Percentiles rank a stretch among this genome's conserved stretches.
These are phyloP conservation scores for Aspergillus avenaceus DNA, from an alignment of 495 filamentous ascomycete species.

Conservation along the genomic window DNA sequence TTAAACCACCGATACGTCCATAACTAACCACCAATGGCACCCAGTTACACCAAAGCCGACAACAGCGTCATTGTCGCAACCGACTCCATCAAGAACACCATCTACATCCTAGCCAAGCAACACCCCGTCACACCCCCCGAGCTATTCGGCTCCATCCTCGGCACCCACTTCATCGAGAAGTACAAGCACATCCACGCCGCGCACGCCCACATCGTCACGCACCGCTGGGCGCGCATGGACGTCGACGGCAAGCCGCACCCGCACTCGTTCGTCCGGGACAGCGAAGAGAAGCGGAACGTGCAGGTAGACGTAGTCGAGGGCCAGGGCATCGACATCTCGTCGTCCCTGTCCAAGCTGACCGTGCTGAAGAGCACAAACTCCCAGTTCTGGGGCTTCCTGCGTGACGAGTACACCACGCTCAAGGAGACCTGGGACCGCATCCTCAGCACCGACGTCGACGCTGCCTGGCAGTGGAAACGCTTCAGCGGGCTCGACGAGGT, in stretches of 20 bases:
- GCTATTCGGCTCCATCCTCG: slow-evolving; percentile 80
- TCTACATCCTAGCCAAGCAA: slow-evolving; percentile 91
- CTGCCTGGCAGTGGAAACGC: slow-evolving; percentile 75
- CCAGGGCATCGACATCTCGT: slow-evolving; percentile 67
- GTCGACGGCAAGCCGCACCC: slow-evolving; percentile 89
- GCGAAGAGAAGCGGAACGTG: slow-evolving; percentile 70
- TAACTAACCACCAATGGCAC: not conserved
- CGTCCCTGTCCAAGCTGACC: slow-evolving; percentile 67
- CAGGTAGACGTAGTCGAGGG: slow-evolving; percentile 48
- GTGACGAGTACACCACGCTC: slow-evolving; percentile 89
- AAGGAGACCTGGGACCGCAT: slow-evolving; percentile 91
- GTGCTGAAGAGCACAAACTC: slow-evolving; percentile 98
- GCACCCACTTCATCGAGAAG: slow-evolving; percentile 79
- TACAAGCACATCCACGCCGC: slow-evolving; percentile 85
- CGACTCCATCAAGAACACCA: slow-evolving; percentile 97
- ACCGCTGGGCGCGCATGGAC: slow-evolving; percentile 88
- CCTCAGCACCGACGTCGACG: slow-evolving; percentile 86
- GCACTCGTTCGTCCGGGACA: slow-evolving; percentile 92
- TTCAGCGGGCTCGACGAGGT: slow-evolving; percentile 68
- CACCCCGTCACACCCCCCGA: slow-evolving; percentile 91
- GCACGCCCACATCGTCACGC: slow-evolving; percentile 73
- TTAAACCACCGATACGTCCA: not conserved
- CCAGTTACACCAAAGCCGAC: slow-evolving; percentile 85
- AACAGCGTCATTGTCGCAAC: slow-evolving; percentile 95
- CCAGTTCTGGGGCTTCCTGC: slow-evolving; percentile 89